Evolutionary conservation across 2,329 filamentous ascomycete species (phyloP).

Genomic region (Macrophomina tecta): DNA sequence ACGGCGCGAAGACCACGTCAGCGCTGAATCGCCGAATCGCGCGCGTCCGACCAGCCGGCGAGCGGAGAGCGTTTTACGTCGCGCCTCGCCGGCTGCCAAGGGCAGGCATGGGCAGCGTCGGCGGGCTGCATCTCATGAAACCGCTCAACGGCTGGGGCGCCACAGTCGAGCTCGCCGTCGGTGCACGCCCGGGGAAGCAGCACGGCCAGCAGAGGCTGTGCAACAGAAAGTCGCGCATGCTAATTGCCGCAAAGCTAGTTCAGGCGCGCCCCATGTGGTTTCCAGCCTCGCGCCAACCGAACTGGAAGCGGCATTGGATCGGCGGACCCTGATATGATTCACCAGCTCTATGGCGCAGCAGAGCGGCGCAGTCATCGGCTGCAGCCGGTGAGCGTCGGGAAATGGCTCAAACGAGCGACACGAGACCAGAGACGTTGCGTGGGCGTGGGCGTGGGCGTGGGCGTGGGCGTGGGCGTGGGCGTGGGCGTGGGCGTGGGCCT

Average conservation of each 20-base stretch:
- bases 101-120: too few relatives aligned
- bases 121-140: not conserved
- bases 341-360: not conserved
- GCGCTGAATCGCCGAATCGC: not conserved
- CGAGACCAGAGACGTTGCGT: not conserved
- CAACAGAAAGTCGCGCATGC: not conserved
- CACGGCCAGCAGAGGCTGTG: not conserved
- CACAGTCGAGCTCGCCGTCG: too few relatives aligned
- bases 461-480: too few relatives aligned
- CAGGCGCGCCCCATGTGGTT: not conserved
- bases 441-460: too few relatives aligned
- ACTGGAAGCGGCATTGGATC: not conserved
- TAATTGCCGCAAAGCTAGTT: not conserved
- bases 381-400: not conserved
- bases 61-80: not conserved
- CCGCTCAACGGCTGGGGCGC: not conserved
- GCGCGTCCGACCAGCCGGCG: not conserved
- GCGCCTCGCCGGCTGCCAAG: not conserved
- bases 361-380: constrained; percentile 1
- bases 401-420: not conserved
- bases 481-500: not conserved
- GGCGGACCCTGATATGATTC: not conserved
- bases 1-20: not conserved
- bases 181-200: not conserved
- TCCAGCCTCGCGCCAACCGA: not conserved